Base-by-base conservation (phyloP, 345 rosid species). In the Brassica juncea region DNA sequence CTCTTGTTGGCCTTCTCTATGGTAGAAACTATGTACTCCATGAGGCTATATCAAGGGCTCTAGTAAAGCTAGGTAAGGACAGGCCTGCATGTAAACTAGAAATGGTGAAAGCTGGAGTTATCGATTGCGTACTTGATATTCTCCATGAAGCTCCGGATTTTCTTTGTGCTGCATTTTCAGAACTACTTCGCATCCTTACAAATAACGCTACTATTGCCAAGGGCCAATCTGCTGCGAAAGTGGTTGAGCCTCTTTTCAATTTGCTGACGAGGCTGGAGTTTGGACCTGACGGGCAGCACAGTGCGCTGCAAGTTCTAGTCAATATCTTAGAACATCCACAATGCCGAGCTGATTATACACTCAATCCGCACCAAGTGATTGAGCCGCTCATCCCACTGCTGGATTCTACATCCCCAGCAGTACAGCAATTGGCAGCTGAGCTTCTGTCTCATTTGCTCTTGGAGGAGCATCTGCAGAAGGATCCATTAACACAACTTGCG, bases 381-480 rank as follows among this genome's bases (percentile, higher is more conserved):
- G 99, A 93, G 71, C 98, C 98, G 8, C 88, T 96, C 75, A 90
- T 93, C 72, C 97, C 98, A 6, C 87, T 96, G 77, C 95, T 96
- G 63, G 98, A 93, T 77, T 93, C 99, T 70, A 82, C 91, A 44
- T 91, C 93, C 74, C 95, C 97, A 70, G 97, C 97, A 49, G 97
- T 93, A 57, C 98, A 93, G 70, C 98, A 96, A 77, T 77, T 93
- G 86, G 95, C 98, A 61, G 98, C 99, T 62, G 99, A 96, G 97
- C 98, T 96, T 82, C 88, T 96, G 30, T 90, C 99, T 9, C 95
- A 96, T 84, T 84, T 96, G 12, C 94, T 96, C 60, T 69, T 81
- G 66, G 97, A 88, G 84, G 99, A 96, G 47, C 88, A 86, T 86
- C 93, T 96, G 66, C 97, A 90, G 86, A 93, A 91, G 87, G 97